Percentiles rank a stretch among this genome's conserved stretches.
Evolutionary conservation across 257 asterid species (phyloP).

Genomic region (Solanum lycopersicoides): DNA sequence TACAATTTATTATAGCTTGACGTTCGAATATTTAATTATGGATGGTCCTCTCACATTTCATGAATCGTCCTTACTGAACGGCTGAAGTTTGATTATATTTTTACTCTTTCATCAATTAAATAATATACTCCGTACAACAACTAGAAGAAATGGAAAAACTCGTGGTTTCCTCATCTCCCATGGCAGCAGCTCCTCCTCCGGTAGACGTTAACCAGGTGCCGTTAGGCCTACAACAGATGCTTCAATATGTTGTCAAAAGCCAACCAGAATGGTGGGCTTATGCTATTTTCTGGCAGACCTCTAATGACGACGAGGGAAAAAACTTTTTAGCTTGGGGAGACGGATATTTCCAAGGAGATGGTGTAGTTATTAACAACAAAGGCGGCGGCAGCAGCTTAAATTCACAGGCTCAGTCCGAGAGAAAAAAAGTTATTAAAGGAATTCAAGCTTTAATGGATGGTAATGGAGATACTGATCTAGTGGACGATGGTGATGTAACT

Average conservation of each 20-base stretch:
- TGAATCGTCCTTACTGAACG: background rate
- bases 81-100: background rate
- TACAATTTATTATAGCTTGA: background rate
- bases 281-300: conserved; percentile 42
- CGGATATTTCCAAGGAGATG: conserved; percentile 53
- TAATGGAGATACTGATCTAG: background rate
- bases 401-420: conserved; percentile 27
- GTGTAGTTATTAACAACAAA: background rate
- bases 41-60: background rate
- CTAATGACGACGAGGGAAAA: conserved; percentile 26
- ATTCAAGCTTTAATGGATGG: conserved; percentile 51
- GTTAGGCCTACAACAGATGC: conserved; percentile 26
- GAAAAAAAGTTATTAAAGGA: conserved; percentile 46
- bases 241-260: conserved; percentile 35
- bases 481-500: conserved; percentile 25
- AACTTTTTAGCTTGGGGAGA: conserved; percentile 40
- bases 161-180: background rate
- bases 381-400: background rate
- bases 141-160: background rate
- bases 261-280: conserved; percentile 49
- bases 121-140: background rate
- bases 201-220: background rate
- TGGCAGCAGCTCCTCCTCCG: background rate
- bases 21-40: background rate
- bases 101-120: background rate